phyloP scores from a whole-genome alignment of 768 basidiomycete species.

The Psilocybe subaeruginosa region DNA sequence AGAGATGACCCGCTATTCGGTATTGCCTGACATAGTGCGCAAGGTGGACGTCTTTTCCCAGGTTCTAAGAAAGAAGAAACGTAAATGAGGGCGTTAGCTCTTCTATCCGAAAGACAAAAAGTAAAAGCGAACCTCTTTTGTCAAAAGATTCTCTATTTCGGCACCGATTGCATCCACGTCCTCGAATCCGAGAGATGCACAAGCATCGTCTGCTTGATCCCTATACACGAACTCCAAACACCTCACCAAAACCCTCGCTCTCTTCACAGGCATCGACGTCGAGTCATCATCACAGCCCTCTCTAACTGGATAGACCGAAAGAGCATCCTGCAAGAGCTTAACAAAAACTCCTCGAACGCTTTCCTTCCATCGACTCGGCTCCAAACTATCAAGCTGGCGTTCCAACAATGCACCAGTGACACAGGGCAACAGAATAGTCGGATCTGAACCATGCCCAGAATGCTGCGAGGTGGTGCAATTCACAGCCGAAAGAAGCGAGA shows the following conservation, averaged over 20 bases:
- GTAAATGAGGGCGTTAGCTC: neutral
- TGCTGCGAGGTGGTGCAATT: slow-evolving; percentile 3
- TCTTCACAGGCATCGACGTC: slow-evolving; percentile 51
- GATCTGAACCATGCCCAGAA: neutral
- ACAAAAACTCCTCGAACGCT: slow-evolving; percentile 44
- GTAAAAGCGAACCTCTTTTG: slow-evolving; percentile 39
- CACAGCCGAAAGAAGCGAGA: slow-evolving; percentile 44
- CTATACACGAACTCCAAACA: slow-evolving; percentile 57
- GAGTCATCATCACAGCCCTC: slow-evolving; percentile 13
- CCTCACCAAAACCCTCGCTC: slow-evolving; percentile 58
- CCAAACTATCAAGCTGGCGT: slow-evolving; percentile 60
- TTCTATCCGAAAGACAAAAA: neutral
- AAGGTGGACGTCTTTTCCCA: slow-evolving; percentile 37
- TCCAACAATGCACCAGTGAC: slow-evolving; percentile 62
- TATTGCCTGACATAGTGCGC: slow-evolving; percentile 47
- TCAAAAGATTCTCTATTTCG: slow-evolving; percentile 45
- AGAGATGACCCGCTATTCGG: slow-evolving; percentile 59
- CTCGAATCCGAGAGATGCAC: slow-evolving; percentile 26
- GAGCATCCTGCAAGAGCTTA: slow-evolving; percentile 48
- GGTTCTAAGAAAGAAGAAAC: slow-evolving; percentile 24
- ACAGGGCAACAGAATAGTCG: slow-evolving; percentile 22
- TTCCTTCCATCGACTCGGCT: slow-evolving; percentile 59
- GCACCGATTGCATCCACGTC: slow-evolving; percentile 38
- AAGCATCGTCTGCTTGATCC: slow-evolving; percentile 25
- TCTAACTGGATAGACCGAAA: slow-evolving; percentile 49